Conservation (phyloP, 768 basidiomycete genomes). For the Calocera cornea region DNA sequence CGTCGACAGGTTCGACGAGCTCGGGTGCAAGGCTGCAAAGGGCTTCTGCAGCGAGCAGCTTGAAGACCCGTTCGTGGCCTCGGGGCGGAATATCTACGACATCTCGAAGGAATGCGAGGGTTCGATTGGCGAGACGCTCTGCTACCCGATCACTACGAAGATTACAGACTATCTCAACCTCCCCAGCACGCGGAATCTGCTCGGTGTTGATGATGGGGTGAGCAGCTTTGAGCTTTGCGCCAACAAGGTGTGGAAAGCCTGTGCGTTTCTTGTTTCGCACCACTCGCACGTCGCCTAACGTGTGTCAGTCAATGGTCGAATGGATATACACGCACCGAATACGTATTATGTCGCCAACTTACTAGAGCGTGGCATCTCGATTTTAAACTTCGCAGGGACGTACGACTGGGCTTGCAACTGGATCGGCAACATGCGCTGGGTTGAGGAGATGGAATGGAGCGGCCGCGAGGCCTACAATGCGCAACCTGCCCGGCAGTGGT, state of each 20-base stretch:
- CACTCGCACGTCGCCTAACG: background rate
- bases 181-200: constrained; percentile 35
- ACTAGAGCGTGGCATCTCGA: constrained; percentile 40
- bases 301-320: background rate
- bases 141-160: constrained; percentile 41
- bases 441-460: constrained; percentile 58
- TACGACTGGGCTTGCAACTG: constrained; percentile 58
- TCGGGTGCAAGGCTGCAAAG: constrained; percentile 53
- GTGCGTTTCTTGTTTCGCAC: background rate
- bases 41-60: constrained; percentile 50
- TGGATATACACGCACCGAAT: background rate
- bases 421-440: constrained; percentile 63
- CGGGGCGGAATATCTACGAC: constrained; percentile 28
- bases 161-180: constrained; percentile 51
- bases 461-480: constrained; percentile 39
- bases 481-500: constrained; percentile 40
- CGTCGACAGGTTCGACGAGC: constrained; percentile 50
- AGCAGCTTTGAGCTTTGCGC: constrained; percentile 49
- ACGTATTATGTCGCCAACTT: constrained; percentile 35
- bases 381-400: constrained; percentile 42
- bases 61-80: constrained; percentile 28
- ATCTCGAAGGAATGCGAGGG: constrained; percentile 28
- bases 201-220: constrained; percentile 43
- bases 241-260: constrained; percentile 34
- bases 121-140: constrained; percentile 23